phyloP scores from a whole-genome alignment of 352 stramenopile species.

The Phytophthora europaea region DNA sequence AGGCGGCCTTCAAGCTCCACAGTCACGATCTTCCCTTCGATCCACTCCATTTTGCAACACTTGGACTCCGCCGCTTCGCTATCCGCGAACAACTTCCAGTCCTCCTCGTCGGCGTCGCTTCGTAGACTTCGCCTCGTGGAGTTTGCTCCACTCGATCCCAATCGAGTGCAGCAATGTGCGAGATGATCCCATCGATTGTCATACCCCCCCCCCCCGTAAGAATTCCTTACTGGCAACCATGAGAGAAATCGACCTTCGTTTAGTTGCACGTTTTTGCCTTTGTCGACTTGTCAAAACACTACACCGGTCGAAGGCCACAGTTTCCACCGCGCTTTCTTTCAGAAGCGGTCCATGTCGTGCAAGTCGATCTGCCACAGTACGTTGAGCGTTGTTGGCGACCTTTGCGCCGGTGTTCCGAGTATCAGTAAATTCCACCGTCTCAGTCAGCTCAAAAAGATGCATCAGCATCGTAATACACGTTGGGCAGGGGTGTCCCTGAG shows the following conservation, averaged over 20 bases:
- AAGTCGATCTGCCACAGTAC: too few relatives aligned
- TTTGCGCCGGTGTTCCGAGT: conserved; percentile 25
- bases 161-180: too few relatives aligned
- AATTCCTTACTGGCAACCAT: too few relatives aligned
- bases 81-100: neutral
- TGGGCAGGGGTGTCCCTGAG: conserved; percentile 74
- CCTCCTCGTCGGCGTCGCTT: neutral
- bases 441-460: conserved; percentile 86
- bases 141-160: neutral
- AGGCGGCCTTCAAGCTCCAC: neutral
- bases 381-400: too few relatives aligned
- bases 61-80: neutral
- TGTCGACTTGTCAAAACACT: too few relatives aligned
- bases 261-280: too few relatives aligned
- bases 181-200: too few relatives aligned
- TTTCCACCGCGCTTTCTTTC: too few relatives aligned
- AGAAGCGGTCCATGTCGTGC: too few relatives aligned
- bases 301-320: too few relatives aligned
- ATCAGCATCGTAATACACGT: conserved; percentile 84
- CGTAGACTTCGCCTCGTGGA: neutral
- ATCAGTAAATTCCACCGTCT: conserved; percentile 88
- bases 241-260: too few relatives aligned
- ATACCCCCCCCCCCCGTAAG: too few relatives aligned
- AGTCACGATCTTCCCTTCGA: neutral
- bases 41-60: neutral